Percentiles rank a stretch among this genome's conserved stretches.
Conservation (phyloP, 257 asterid genomes). For the Gentiana straminea region DNA sequence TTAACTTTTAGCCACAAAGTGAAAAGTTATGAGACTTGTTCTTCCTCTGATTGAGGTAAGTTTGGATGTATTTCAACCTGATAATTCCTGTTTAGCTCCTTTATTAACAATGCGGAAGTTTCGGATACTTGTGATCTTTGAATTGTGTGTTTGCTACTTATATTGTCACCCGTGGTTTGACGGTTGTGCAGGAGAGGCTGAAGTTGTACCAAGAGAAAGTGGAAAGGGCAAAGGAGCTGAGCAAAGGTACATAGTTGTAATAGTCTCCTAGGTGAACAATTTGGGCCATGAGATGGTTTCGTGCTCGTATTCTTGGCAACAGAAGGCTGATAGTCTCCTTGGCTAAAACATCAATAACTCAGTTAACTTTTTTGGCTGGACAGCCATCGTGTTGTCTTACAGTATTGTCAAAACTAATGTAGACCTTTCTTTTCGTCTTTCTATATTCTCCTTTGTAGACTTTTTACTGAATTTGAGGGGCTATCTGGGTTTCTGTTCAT, state of each 20-base stretch:
- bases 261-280: constrained; percentile 4
- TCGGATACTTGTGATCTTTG: no score
- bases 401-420: no score
- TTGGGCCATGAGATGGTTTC: no score
- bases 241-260: constrained; percentile 44
- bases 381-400: no score
- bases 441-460: no score
- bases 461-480: no score
- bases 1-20: neutral
- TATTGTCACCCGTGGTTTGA: neutral
- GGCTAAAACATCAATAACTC: neutral
- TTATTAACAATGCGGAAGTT: no score
- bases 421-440: no score
- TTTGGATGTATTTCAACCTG: no score
- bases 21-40: neutral
- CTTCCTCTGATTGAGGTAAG: neutral
- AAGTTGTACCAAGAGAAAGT: constrained; percentile 72
- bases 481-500: no score
- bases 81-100: no score
- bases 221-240: constrained; percentile 49
- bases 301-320: neutral
- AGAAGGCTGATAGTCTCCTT: neutral
- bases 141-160: no score
- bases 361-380: neutral
- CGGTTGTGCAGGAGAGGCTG: constrained; percentile 60